Percentiles rank a stretch among this genome's conserved stretches.
Conservation (phyloP, 495 filamentous ascomycete species). For the Usnea hakonensis region DNA sequence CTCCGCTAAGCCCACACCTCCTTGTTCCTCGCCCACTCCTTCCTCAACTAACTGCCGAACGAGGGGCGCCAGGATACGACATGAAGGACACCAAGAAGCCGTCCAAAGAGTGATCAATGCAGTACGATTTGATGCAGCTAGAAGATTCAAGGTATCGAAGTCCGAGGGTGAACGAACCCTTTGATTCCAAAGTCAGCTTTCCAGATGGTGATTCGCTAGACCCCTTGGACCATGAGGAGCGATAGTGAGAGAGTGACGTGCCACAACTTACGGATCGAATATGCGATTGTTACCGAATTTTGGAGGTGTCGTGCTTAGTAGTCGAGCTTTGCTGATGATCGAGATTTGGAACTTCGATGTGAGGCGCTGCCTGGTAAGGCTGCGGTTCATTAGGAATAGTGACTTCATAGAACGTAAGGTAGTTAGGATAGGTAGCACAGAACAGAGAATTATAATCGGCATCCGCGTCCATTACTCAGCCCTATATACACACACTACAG, state of each 20-base stretch:
- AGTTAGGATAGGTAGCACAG: background rate
- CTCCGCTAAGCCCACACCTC: constrained; percentile 52
- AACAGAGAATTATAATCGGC: too few species aligned
- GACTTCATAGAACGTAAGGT: background rate
- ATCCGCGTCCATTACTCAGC: background rate
- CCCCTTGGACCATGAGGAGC: background rate
- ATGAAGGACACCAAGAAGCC: constrained; percentile 56
- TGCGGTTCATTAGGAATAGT: background rate
- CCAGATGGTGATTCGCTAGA: constrained; percentile 8
- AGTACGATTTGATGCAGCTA: constrained; percentile 48
- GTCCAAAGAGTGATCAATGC: constrained; percentile 66
- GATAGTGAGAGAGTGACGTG: constrained; percentile 8
- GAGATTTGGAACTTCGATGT: background rate
- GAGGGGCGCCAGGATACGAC: constrained; percentile 46
- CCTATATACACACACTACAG: background rate
- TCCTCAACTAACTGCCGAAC: constrained; percentile 44
- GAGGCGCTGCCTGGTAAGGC: background rate
- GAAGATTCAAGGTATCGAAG: constrained; percentile 51
- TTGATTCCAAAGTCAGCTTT: constrained; percentile 1
- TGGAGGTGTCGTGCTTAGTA: background rate
- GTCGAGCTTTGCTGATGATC: background rate
- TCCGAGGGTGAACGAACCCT: constrained; percentile 50
- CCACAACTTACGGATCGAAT: constrained; percentile 13
- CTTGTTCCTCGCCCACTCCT: constrained; percentile 50
- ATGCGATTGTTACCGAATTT: constrained; percentile 1